Percentiles rank a stretch among this genome's conserved stretches.
Conservation (phyloP, 208 protist genomes). For the Crithidia bombi region DNA sequence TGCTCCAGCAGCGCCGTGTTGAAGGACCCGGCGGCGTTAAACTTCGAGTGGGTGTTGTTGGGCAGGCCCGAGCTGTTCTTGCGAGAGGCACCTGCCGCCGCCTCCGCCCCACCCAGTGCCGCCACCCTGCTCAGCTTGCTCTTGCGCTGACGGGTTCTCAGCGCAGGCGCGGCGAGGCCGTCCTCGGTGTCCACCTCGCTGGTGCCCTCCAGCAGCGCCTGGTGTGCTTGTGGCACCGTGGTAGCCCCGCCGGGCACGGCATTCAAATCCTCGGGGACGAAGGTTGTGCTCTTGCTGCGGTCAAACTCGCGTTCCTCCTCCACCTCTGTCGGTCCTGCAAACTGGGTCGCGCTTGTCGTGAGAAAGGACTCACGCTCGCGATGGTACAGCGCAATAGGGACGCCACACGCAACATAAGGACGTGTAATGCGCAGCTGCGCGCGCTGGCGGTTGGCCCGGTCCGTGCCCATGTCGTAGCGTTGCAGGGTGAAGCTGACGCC, state of each 20-base stretch:
- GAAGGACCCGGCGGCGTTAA: background rate
- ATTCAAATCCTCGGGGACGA: background rate
- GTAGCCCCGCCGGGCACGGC: background rate
- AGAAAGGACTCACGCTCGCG: constrained; percentile 68
- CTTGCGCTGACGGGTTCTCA: background rate
- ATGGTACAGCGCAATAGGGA: constrained; percentile 66
- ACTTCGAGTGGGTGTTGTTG: background rate
- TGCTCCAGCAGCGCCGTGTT: background rate
- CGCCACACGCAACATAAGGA: constrained; percentile 51
- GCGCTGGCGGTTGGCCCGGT: constrained; percentile 60
- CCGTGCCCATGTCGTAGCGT: constrained; percentile 68
- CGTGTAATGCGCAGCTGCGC: constrained; percentile 53
- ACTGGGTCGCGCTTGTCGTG: constrained; percentile 57
- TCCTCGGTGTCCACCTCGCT: constrained; percentile 10
- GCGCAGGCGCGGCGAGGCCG: background rate
- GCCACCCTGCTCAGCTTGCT: constrained; percentile 6
- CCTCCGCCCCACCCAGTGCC: constrained; percentile 21
- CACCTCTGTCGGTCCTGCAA: background rate
- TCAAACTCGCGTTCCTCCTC: constrained; percentile 39
- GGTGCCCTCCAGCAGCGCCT: background rate
- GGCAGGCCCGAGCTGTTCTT: background rate
- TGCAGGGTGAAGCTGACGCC: constrained; percentile 67
- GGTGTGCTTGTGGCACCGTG: background rate
- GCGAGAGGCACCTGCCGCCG: background rate
- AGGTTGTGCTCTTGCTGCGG: background rate